phyloP scores from a whole-genome alignment of 306 rosid genomes.

The Lotus japonicus region DNA sequence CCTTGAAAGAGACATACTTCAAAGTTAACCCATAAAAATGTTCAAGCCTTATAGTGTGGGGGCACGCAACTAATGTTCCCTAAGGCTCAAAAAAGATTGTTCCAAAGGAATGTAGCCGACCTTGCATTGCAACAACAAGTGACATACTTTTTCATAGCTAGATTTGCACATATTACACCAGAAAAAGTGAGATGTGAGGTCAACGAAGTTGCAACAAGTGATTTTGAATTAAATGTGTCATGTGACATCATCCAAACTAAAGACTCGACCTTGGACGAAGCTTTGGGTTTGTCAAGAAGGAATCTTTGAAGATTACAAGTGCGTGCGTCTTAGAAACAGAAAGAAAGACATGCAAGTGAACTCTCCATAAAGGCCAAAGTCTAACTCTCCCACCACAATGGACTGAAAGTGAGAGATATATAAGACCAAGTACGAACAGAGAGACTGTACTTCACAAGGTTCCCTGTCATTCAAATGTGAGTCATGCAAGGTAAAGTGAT shows the following conservation, averaged over 20 bases:
- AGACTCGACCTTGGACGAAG: not conserved
- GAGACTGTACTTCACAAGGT: not conserved
- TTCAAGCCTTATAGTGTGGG: not conserved
- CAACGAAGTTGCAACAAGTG: not conserved
- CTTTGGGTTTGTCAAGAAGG: slow-evolving; percentile 9
- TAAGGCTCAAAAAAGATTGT: not conserved
- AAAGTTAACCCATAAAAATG: not conserved
- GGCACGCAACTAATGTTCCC: not conserved
- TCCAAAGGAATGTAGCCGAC: not conserved
- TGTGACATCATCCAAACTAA: not conserved
- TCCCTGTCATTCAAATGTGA: not conserved
- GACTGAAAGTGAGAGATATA: not conserved
- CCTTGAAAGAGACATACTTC: not conserved
- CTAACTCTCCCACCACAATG: not conserved
- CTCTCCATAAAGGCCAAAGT: slow-evolving; percentile 9
- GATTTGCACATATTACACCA: slow-evolving; percentile 1
- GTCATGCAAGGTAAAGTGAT: not conserved
- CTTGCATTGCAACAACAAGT: not conserved
- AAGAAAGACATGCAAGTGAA: slow-evolving; percentile 9
- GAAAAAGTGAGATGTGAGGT: not conserved
- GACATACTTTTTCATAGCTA: not conserved
- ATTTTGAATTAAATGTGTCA: not conserved
- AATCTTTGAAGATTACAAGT: not conserved
- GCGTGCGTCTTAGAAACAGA: not conserved
- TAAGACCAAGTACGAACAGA: not conserved